Evolutionary conservation across 306 rosid genomes (phyloP).

Genomic region (Fagus sylvatica): DNA sequence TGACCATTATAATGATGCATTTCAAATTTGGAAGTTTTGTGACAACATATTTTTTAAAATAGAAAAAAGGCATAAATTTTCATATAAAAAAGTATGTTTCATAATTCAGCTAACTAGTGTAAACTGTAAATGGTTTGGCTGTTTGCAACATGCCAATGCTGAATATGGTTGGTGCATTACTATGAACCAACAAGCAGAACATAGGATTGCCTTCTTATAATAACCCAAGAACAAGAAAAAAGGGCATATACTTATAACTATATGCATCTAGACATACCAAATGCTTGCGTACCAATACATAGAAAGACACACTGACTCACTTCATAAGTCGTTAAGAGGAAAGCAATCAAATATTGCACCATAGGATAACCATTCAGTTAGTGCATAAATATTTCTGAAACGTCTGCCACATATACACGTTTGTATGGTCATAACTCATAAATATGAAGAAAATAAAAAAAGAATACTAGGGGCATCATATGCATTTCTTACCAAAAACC

Average conservation of each 20-base stretch:
- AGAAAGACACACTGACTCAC: not conserved
- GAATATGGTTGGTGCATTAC: not conserved
- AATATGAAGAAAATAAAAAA: not conserved
- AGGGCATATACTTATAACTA: not conserved
- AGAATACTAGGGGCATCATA: not conserved
- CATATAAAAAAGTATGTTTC: not conserved
- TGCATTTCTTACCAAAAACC: not conserved
- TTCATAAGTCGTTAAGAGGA: not conserved
- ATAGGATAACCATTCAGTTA: not conserved
- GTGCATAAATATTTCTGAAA: not conserved
- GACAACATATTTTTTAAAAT: not conserved
- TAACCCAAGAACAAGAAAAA: not conserved
- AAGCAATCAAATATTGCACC: not conserved
- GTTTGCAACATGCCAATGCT: not conserved
- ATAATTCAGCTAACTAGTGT: not conserved
- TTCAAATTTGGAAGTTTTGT: not conserved
- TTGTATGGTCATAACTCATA: not conserved
- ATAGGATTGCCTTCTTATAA: not conserved
- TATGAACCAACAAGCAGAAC: not conserved
- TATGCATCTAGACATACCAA: not conserved
- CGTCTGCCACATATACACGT: not conserved
- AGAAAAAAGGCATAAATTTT: not conserved
- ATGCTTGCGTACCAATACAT: not conserved
- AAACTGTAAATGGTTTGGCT: slow-evolving; percentile 1
- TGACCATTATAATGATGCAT: slow-evolving; percentile 8